Conservation (phyloP, 208 protist species). For the Leishmania major region DNA sequence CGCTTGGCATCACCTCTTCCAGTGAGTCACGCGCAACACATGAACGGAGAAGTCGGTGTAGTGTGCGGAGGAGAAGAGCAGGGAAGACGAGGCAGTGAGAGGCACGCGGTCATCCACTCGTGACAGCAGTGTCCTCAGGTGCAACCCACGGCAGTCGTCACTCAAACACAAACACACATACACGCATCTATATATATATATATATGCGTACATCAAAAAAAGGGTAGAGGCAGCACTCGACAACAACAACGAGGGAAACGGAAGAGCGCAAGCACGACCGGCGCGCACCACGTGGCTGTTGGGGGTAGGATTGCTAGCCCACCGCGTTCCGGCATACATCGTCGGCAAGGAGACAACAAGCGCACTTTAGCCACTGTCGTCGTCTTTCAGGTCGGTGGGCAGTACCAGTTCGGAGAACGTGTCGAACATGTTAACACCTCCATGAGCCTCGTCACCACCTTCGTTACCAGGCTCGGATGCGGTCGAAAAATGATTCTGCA, state of each 20-base stretch:
- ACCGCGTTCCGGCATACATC: neutral
- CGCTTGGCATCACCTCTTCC: neutral
- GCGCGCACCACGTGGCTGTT: too few relatives aligned
- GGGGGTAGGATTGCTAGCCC: neutral
- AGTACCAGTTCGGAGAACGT: constrained; percentile 48
- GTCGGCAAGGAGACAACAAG: neutral
- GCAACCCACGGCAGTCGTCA: neutral
- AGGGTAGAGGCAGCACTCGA: neutral
- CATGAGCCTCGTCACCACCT: neutral
- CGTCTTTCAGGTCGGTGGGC: neutral
- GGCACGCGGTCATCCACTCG: neutral
- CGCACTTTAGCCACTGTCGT: constrained; percentile 1
- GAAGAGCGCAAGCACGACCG: neutral
- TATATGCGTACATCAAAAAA: constrained; percentile 3
- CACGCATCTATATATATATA: neutral
- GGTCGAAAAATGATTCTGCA: neutral
- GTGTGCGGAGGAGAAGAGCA: neutral
- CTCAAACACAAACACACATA: neutral
- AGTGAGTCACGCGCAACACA: neutral
- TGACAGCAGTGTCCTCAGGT: neutral
- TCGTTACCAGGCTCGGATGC: neutral
- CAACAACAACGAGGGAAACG: neutral
- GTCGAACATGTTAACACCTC: constrained; percentile 41
- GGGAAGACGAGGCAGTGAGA: neutral
- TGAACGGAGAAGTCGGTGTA: neutral